A percentile compares a stretch with the other conserved stretches of the same genome.
phyloP scores from a whole-genome alignment of 805 yeast genomes.

The Candida lessepsii region DNA sequence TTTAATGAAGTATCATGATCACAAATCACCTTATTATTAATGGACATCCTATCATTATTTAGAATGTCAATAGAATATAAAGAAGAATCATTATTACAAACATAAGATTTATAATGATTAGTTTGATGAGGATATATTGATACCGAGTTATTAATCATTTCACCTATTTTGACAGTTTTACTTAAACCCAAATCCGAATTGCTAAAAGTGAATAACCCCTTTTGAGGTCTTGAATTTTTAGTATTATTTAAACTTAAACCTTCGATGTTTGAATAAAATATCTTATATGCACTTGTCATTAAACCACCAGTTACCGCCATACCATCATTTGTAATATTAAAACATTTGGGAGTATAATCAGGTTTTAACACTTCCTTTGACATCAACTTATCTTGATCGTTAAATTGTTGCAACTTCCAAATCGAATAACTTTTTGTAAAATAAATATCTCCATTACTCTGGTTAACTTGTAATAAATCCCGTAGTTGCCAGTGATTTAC shows the following conservation, averaged over 20 bases:
- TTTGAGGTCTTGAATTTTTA: constrained; percentile 25
- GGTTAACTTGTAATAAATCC: constrained; percentile 60
- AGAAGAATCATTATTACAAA: constrained; percentile 81
- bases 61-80: constrained; percentile 62
- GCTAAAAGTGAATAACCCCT: constrained; percentile 64
- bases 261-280: constrained; percentile 24
- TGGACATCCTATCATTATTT: constrained; percentile 42
- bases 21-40: constrained; percentile 43
- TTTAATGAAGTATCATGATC: constrained; percentile 67
- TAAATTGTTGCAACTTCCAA: constrained; percentile 40
- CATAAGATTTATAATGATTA: constrained; percentile 51
- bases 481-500: constrained; percentile 77
- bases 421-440: constrained; percentile 61
- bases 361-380: constrained; percentile 43
- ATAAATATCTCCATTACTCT: constrained; percentile 41
- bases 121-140: constrained; percentile 40
- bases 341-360: constrained; percentile 69
- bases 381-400: constrained; percentile 17
- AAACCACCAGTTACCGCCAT: constrained; percentile 49
- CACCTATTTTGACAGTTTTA: constrained; percentile 63
- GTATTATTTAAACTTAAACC: constrained; percentile 12
- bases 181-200: constrained; percentile 48
- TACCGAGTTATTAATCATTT: constrained; percentile 81
- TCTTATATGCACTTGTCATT: constrained; percentile 38
- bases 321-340: constrained; percentile 53